phyloP scores from a whole-genome alignment of 1,284 basidiomycete genomes.

The Pseudozyma hubeiensis region DNA sequence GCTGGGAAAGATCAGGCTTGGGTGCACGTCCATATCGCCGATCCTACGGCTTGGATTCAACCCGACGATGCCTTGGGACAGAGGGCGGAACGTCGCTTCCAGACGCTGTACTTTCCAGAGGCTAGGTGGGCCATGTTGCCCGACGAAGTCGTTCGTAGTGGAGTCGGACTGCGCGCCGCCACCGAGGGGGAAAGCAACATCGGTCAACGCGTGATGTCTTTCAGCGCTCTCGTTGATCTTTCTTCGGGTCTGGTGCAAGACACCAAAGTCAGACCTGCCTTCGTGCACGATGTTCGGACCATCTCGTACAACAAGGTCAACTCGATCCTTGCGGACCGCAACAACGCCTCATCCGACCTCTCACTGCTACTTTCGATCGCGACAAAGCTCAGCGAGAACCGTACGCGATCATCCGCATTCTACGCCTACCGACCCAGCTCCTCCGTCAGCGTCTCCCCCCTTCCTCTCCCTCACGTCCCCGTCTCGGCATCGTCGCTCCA shows the following conservation, averaged over 20 bases:
- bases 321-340: slow-evolving; percentile 17
- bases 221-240: slow-evolving; percentile 79
- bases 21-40: slow-evolving; percentile 93
- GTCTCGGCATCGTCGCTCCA: slow-evolving; percentile 1
- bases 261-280: slow-evolving; percentile 77
- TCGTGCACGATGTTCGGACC: slow-evolving; percentile 78
- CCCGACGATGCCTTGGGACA: slow-evolving; percentile 74
- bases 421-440: slow-evolving; percentile 2
- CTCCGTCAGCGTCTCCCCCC: slow-evolving; percentile 21
- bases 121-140: slow-evolving; percentile 70
- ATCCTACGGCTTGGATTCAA: slow-evolving; percentile 85
- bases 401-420: slow-evolving; percentile 10
- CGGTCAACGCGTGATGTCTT: slow-evolving; percentile 76
- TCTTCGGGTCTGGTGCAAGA: slow-evolving; percentile 78
- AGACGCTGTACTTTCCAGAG: slow-evolving; percentile 61
- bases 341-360: slow-evolving; percentile 65
- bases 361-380: slow-evolving; percentile 69
- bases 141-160: slow-evolving; percentile 70
- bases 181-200: slow-evolving; percentile 68
- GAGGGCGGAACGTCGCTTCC: slow-evolving; percentile 45
- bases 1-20: slow-evolving; percentile 71
- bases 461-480: slow-evolving; percentile 26
- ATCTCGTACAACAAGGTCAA: slow-evolving; percentile 79
- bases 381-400: slow-evolving; percentile 49
- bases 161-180: slow-evolving; percentile 44